Evolutionary conservation across 1,284 basidiomycete species (phyloP), one percentile per base, ranked within the genome.

Genomic region (Taiwanofungus camphoratus): DNA sequence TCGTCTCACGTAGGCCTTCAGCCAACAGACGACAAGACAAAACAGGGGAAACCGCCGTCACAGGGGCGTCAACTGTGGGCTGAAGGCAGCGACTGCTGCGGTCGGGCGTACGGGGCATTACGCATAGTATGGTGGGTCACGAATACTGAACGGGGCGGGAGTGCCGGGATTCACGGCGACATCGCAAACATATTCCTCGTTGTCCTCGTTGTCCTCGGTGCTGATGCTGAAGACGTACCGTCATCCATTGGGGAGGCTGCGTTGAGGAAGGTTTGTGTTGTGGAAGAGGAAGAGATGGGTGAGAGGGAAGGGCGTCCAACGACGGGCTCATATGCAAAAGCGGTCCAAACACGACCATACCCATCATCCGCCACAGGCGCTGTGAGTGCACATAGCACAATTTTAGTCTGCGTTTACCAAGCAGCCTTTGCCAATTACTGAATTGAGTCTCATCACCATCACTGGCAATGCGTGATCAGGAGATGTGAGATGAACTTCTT

Each of bases 221-320:
- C 68, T 74, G 76, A 79, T 80, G 80, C 71, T 81, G 82, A 74
- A 63, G 69, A 83, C 81, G 82, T 84, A 84, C 81, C 82, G 77
- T 84, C 81, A 79, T 84, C 81, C 81, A 84, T 83, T 66, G 63
- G 69, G 74, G 69, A 52, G 26, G 40, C 23, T n/a, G 37, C 43
- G 50, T 42, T 52, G 52, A 27, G 26, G 48, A 15, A 27, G 49
- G 26, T 21, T 46, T 24, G 24, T 43, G 36, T 37, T 20, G 36
- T 24, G 43, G 43, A 48, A 37, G 51, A 41, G 42, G 50, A 33
- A 29, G 39, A 39, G 48, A 44, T 52, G 51, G 45, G 42, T 52
- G 49, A 51, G 50, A 46, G 49, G 51, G 50, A 48, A 36, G 23
- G 47, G 42, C 46, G 43, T 29, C 44, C 36, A 33, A 27, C 19